These are phyloP conservation scores for Hibiscus tridactylites DNA, from an alignment of 345 rosid species.

Conservation along the genomic window DNA sequence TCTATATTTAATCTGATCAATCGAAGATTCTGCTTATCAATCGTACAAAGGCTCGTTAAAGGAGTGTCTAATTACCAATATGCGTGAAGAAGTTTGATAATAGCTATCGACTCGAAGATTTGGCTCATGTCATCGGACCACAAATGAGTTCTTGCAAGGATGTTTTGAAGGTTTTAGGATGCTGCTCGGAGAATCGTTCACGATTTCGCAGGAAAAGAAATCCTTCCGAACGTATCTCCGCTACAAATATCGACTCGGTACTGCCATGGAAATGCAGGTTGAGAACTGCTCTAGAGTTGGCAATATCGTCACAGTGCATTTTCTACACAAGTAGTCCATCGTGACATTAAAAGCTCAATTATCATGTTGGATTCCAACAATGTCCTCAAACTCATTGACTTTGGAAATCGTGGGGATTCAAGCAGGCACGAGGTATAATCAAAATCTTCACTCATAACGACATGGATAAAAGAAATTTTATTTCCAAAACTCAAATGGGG, in stretches of 20 bases:
- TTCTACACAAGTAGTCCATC: conserved; percentile 9
- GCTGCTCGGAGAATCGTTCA: conserved; percentile 22
- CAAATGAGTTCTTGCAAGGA: conserved; percentile 12
- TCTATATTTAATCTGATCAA: not conserved
- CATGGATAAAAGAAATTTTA: no score
- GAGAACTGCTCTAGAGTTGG: conserved; percentile 17
- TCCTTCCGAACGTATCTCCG: conserved; percentile 11
- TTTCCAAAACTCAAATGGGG: no score
- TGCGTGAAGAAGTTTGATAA: conserved; percentile 2
- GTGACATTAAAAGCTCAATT: not conserved
- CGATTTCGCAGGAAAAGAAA: conserved; percentile 6
- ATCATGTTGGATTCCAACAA: conserved; percentile 5
- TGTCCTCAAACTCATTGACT: conserved; percentile 13
- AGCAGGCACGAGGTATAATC: no score
- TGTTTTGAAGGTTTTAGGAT: conserved; percentile 20
- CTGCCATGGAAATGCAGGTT: conserved; percentile 14
- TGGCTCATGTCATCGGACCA: not conserved
- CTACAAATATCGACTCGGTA: not conserved
- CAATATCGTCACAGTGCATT: conserved; percentile 17
- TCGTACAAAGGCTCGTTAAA: conserved; percentile 7
- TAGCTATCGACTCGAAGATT: not conserved
- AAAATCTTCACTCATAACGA: no score
- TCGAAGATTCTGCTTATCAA: no score
- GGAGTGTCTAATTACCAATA: not conserved
- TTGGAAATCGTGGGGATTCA: not conserved